A percentile compares a stretch with the other conserved stretches of the same genome.
These are phyloP conservation scores for Boletus subparvulus DNA, from an alignment of 768 basidiomycete species.

Conservation along the genomic window DNA sequence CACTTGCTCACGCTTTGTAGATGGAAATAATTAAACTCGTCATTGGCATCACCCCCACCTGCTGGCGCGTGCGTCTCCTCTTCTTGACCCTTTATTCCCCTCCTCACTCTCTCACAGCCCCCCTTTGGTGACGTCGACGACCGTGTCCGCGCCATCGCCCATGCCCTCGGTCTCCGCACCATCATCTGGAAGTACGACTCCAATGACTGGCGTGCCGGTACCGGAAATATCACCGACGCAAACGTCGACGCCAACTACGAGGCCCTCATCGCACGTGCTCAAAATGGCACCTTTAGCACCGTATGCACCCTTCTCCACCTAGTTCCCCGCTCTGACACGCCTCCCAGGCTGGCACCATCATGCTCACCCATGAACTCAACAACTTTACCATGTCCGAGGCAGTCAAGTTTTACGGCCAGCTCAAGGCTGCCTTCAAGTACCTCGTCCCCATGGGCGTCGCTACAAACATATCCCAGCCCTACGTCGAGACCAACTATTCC, in stretches of 20 bases:
- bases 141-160: constrained; percentile 69
- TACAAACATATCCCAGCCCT: constrained; percentile 51
- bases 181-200: constrained; percentile 74
- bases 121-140: constrained; percentile 72
- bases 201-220: constrained; percentile 70
- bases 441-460: constrained; percentile 56
- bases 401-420: constrained; percentile 46
- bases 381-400: constrained; percentile 64
- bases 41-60: constrained; percentile 55
- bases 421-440: constrained; percentile 46
- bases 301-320: constrained; percentile 24
- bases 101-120: constrained; percentile 38
- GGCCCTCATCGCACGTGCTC: constrained; percentile 46
- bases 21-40: constrained; percentile 56
- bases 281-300: constrained; percentile 40
- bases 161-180: constrained; percentile 65
- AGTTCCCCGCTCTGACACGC: not conserved
- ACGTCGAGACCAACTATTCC: constrained; percentile 46
- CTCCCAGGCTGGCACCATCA: constrained; percentile 46
- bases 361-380: constrained; percentile 59
- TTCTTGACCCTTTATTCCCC: not conserved
- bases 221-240: constrained; percentile 42
- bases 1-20: constrained; percentile 19
- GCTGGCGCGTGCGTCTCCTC: constrained; percentile 49
- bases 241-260: constrained; percentile 56